These are phyloP conservation scores for Penicillium mononematosum DNA, from an alignment of 495 filamentous ascomycete species.

Conservation along the genomic window DNA sequence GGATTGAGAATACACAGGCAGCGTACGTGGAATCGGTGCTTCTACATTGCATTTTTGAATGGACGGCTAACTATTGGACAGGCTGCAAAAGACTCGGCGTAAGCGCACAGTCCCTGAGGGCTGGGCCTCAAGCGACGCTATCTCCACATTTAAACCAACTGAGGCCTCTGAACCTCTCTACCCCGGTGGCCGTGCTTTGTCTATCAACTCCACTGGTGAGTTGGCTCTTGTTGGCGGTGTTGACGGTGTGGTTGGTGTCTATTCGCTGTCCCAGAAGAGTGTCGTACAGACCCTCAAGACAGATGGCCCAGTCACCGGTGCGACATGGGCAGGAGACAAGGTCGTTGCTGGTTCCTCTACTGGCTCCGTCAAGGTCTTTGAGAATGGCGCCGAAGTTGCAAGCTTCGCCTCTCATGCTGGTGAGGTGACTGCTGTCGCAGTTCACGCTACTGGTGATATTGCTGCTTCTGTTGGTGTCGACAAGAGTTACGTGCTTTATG, in stretches of 20 bases:
- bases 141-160: slow-evolving; percentile 64
- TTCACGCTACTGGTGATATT: slow-evolving; percentile 83
- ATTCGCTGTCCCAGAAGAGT: slow-evolving; percentile 69
- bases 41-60: not conserved
- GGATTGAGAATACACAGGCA: slow-evolving; percentile 75
- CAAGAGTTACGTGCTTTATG: slow-evolving; percentile 92
- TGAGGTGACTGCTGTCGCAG: slow-evolving; percentile 67
- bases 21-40: slow-evolving; percentile 52
- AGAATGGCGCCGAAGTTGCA: slow-evolving; percentile 61
- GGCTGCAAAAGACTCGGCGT: slow-evolving; percentile 77
- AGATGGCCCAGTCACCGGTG: slow-evolving; percentile 71
- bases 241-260: slow-evolving; percentile 75
- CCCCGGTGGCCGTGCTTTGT: slow-evolving; percentile 62
- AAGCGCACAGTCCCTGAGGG: slow-evolving; percentile 82
- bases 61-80: slow-evolving; percentile 37
- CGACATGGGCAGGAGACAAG: slow-evolving; percentile 70
- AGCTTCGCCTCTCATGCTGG: slow-evolving; percentile 78
- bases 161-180: slow-evolving; percentile 61
- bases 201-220: slow-evolving; percentile 62
- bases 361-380: slow-evolving; percentile 77
- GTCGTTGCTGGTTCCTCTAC: slow-evolving; percentile 71
- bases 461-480: slow-evolving; percentile 85
- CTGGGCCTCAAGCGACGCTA: slow-evolving; percentile 75
- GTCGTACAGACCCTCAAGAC: slow-evolving; percentile 65
- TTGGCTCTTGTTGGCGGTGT: slow-evolving; percentile 76